Evolutionary conservation across 2,329 filamentous ascomycete genomes (phyloP), one percentile per base, ranked within the genome.

Genomic region (Nannizziopsis arthrosporioides): DNA sequence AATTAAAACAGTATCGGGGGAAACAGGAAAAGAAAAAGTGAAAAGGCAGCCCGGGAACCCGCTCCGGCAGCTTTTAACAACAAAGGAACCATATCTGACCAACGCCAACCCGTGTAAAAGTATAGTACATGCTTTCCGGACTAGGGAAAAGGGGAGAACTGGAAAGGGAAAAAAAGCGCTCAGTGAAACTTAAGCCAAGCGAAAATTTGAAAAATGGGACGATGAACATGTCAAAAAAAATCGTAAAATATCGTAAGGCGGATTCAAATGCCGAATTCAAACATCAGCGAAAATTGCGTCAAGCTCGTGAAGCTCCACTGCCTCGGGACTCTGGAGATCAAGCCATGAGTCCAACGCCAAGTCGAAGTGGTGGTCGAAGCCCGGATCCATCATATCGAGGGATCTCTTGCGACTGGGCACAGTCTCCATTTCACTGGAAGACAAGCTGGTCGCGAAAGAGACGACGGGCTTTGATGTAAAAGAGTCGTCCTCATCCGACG

Each of bases 271-370:
- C 32, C 5, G 15, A 10, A 10, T 27, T 47, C 19, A 87, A 64
- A 80, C 86, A 56, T 78, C 81, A 61, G 85, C 82, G 59, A 95
- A 78, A 63, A 95, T 77, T 57, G 84, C 80, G 61, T 96, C 90
- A 18, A 96, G 80, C 72, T 98, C 92, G 41, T 94, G 87, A 42
- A 96, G 78, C 64, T 93, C 88, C 57, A 96, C 82, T 55, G 81
- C 84, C 70, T 96, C 92, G 1, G 89, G 88, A 62, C 81, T 87
- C 62, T 75, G 74, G 59, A 79, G 65, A 51, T 78, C 76, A 62
- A 75, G 75, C 60, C 84, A 82, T 68, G 72, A 70, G 38, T 69
- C 68, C 47, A 56, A 59, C 38, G 65, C 65, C 51, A 68, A 61
- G 44, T 69, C 62, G 47, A 60, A 55, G 50, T 70, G 70, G 44